A percentile compares a stretch with the other conserved stretches of the same genome.
These are phyloP conservation scores for Coelastrella sp. DNA, from an alignment of 139 green algal genomes.

Conservation along the genomic window DNA sequence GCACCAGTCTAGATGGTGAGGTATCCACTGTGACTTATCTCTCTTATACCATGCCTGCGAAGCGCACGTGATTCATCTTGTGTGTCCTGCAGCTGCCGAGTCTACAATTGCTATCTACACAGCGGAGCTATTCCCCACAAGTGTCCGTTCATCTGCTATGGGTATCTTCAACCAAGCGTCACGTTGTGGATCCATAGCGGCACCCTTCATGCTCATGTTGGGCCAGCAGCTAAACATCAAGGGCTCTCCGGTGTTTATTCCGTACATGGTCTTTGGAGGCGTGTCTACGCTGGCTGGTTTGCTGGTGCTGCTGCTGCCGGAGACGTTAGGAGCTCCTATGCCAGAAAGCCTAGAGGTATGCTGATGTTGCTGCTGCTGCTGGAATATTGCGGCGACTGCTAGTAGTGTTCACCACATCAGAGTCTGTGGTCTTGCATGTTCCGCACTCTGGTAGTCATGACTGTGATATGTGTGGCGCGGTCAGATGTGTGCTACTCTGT, in stretches of 20 bases:
- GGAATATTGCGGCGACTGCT: not conserved
- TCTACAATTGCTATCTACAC: constrained; percentile 25
- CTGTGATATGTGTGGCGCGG: too few relatives aligned
- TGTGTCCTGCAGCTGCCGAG: not conserved
- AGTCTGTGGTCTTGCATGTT: not conserved
- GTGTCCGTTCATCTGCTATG: not conserved
- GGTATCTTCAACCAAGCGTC: constrained; percentile 25
- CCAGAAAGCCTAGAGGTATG: constrained; percentile 18
- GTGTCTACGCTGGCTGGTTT: not conserved
- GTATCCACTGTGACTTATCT: too few relatives aligned
- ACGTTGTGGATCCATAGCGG: not conserved
- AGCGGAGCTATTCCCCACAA: constrained; percentile 34
- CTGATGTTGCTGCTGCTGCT: not conserved
- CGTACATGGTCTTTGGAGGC: constrained; percentile 19
- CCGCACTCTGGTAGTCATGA: not conserved
- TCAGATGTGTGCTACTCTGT: too few relatives aligned
- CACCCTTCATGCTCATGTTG: constrained; percentile 18
- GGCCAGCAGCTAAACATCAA: not conserved
- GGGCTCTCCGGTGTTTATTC: not conserved
- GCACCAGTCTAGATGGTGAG: too few relatives aligned
- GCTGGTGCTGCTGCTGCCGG: constrained; percentile 4
- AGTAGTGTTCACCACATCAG: not conserved
- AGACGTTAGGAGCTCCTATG: constrained; percentile 27
- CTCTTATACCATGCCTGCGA: not conserved
- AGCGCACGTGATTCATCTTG: not conserved